phyloP scores from a whole-genome alignment of 2,329 filamentous ascomycete species.

The Sporothrix pallida region DNA sequence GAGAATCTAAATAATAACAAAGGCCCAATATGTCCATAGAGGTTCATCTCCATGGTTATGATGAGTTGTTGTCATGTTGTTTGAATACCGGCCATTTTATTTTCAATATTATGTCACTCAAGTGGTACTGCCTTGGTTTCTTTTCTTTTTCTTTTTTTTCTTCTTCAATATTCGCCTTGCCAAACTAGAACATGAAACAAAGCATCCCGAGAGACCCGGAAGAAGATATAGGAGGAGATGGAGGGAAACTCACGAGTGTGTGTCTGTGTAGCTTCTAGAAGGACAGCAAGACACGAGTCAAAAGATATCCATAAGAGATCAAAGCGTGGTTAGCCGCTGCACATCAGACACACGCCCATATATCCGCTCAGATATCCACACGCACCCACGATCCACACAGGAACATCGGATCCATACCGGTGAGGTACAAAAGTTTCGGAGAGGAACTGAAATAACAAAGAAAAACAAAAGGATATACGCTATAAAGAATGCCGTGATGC shows the following conservation, averaged over 20 bases:
- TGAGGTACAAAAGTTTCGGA: neutral
- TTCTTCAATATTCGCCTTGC: neutral
- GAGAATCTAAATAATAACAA: too few relatives aligned
- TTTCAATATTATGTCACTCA: too few relatives aligned
- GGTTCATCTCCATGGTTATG: too few relatives aligned
- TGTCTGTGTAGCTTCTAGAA: constrained; percentile 20
- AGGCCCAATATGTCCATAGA: too few relatives aligned
- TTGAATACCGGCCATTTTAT: too few relatives aligned
- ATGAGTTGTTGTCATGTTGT: too few relatives aligned
- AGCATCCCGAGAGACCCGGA: too few relatives aligned
- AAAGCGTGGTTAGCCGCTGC: constrained; percentile 14
- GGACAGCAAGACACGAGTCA: neutral
- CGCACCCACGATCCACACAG: neutral
- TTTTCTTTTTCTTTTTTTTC: neutral
- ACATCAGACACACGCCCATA: constrained; percentile 22
- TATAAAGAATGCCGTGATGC: too few relatives aligned
- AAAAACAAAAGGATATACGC: neutral
- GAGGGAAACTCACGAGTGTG: too few relatives aligned
- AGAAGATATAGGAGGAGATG: too few relatives aligned
- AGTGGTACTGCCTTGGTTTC: too few relatives aligned
- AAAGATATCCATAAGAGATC: neutral
- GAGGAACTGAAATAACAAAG: neutral
- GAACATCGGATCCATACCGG: constrained; percentile 3
- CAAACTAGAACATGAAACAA: constrained; percentile 9
- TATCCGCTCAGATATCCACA: constrained; percentile 7